A percentile compares a stretch with the other conserved stretches of the same genome.
Conservation (phyloP, 2,329 filamentous ascomycete species). For the Chaetomium olivaceum region DNA sequence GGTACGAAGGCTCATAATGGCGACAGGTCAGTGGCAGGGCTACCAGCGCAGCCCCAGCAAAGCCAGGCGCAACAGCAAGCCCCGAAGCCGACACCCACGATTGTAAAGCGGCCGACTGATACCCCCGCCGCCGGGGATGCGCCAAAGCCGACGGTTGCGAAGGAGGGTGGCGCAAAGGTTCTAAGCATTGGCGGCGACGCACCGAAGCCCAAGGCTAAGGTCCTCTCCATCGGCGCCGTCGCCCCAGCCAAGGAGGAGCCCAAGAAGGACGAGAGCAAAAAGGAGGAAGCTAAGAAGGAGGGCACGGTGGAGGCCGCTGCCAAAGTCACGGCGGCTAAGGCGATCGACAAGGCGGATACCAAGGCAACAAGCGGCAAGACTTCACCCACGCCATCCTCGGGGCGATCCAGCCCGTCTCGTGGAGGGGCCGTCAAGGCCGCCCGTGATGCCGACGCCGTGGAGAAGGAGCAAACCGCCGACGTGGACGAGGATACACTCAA, state of each 20-base stretch:
- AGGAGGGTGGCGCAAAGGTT: conserved; percentile 62
- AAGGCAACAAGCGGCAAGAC: conserved; percentile 67
- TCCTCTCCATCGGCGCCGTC: conserved; percentile 71
- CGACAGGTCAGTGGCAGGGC: conserved; percentile 48
- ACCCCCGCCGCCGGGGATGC: conserved; percentile 45
- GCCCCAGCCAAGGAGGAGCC: conserved; percentile 54
- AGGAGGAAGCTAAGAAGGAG: conserved; percentile 46
- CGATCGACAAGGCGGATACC: conserved; percentile 87
- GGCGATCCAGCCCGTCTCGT: conserved; percentile 76
- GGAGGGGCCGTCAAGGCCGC: conserved; percentile 57
- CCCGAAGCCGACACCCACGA: conserved; percentile 44
- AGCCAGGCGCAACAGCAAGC: conserved; percentile 39
- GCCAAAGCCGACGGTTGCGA: conserved; percentile 54
- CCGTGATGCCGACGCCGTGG: conserved; percentile 78
- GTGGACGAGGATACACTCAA: conserved; percentile 73
- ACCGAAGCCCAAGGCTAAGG: conserved; percentile 61
- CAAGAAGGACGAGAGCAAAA: conserved; percentile 52
- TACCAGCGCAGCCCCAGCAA: conserved; percentile 50
- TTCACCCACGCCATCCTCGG: conserved; percentile 80
- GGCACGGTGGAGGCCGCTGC: conserved; percentile 67
- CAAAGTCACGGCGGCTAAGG: conserved; percentile 84
- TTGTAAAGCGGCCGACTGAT: conserved; percentile 62
- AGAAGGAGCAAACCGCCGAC: conserved; percentile 77
- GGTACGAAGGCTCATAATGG: conserved; percentile 21
- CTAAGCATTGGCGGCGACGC: conserved; percentile 61